These are phyloP conservation scores for Penicillium sclerotiorum DNA, from an alignment of 2,329 filamentous ascomycete species.

Conservation along the genomic window DNA sequence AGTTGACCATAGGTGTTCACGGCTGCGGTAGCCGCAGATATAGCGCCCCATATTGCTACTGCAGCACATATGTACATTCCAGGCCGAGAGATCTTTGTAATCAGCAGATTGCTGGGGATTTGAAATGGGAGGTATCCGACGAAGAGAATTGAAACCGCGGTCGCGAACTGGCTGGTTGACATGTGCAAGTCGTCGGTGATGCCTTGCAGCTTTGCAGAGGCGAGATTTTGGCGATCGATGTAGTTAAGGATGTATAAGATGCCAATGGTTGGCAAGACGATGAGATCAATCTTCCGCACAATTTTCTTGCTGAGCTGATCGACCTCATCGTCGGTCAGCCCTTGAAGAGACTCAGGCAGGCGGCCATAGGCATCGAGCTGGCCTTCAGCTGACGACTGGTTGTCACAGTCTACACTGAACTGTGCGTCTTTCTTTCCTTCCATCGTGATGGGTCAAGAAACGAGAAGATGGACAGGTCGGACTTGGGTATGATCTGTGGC, in stretches of 20 bases:
- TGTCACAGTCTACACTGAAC: conserved; percentile 14
- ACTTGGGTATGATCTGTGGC: background rate
- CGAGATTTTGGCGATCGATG: conserved; percentile 43
- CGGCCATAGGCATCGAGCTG: conserved; percentile 24
- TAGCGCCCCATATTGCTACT: conserved; percentile 63
- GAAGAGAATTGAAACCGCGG: conserved; percentile 30
- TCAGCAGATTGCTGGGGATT: conserved; percentile 53
- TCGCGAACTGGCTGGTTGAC: conserved; percentile 39
- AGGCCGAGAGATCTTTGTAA: conserved; percentile 56
- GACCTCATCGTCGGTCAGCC: conserved; percentile 26
- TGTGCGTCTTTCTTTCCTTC: conserved; percentile 22
- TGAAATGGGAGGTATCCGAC: conserved; percentile 33
- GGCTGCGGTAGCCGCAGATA: conserved; percentile 60
- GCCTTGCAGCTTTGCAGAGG: conserved; percentile 44
- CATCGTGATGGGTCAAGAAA: conserved; percentile 7
- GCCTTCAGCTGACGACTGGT: conserved; percentile 26
- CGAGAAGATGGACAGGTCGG: background rate
- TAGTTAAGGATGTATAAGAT: conserved; percentile 48
- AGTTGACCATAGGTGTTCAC: conserved; percentile 58
- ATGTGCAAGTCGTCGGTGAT: conserved; percentile 45
- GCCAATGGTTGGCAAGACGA: conserved; percentile 35
- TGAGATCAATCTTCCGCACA: conserved; percentile 35
- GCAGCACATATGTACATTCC: conserved; percentile 55
- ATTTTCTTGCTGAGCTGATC: conserved; percentile 25
- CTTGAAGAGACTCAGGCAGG: conserved; percentile 29